These are phyloP conservation scores for Berkeleyomyces basicola DNA, from an alignment of 2,329 filamentous ascomycete genomes.

Conservation along the genomic window DNA sequence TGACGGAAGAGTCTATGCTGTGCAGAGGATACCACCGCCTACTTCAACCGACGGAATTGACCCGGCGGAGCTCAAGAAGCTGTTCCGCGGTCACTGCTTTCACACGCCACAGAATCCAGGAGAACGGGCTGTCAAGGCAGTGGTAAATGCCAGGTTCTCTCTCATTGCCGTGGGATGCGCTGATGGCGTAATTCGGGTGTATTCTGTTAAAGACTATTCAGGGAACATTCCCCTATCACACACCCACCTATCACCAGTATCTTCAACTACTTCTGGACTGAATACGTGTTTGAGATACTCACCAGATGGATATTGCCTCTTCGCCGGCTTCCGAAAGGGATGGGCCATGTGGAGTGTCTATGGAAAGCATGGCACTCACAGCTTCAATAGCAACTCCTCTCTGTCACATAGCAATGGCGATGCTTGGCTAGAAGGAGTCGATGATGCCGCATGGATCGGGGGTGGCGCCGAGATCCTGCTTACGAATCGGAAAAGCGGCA, in stretches of 20 bases:
- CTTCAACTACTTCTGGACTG: conserved; percentile 47
- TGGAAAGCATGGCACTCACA: conserved; percentile 73
- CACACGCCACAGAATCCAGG: conserved; percentile 48
- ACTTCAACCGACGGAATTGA: conserved; percentile 23
- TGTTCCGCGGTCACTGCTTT: conserved; percentile 87
- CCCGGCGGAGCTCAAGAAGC: conserved; percentile 31
- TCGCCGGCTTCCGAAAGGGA: conserved; percentile 79
- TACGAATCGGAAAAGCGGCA: conserved; percentile 51
- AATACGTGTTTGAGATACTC: conserved; percentile 71
- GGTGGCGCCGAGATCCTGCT: conserved; percentile 76
- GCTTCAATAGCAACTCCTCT: conserved; percentile 53
- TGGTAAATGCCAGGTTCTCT: conserved; percentile 90
- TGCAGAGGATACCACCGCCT: conserved; percentile 47
- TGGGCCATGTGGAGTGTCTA: conserved; percentile 98
- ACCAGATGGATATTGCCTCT: conserved; percentile 89
- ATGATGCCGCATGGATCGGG: conserved; percentile 69
- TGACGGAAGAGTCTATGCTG: conserved; percentile 77
- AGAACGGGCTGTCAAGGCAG: conserved; percentile 51
- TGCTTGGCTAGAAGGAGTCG: conserved; percentile 66
- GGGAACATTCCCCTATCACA: conserved; percentile 87
- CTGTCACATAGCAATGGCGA: conserved; percentile 55
- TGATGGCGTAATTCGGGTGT: conserved; percentile 71
- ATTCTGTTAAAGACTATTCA: conserved; percentile 80
- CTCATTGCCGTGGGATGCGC: conserved; percentile 73
- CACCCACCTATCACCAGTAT: conserved; percentile 52